phyloP scores from a whole-genome alignment of 208 protist genomes.

The Leishmania guyanensis region DNA sequence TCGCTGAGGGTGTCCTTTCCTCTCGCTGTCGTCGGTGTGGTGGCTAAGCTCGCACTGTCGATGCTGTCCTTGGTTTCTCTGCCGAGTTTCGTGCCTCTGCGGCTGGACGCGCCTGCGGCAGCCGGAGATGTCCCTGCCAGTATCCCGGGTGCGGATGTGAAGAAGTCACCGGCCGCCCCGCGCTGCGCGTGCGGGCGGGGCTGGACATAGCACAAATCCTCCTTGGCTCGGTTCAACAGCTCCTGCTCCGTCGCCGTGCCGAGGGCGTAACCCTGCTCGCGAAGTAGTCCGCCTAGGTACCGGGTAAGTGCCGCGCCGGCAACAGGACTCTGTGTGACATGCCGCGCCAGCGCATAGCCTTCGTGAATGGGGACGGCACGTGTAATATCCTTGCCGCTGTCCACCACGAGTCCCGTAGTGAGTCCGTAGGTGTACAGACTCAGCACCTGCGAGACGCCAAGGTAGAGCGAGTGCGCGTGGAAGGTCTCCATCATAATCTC shows the following conservation, averaged over 20 bases:
- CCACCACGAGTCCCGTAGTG: conserved; percentile 94
- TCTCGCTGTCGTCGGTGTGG: neutral
- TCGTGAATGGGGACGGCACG: conserved; percentile 92
- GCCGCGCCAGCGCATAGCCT: conserved; percentile 90
- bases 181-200: conserved; percentile 5
- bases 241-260: conserved; percentile 89
- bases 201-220: conserved; percentile 89
- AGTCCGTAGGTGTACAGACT: conserved; percentile 93
- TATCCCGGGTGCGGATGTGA: neutral
- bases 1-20: neutral
- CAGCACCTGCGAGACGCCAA: conserved; percentile 90
- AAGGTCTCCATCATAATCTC: conserved; percentile 96
- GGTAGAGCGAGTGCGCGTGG: conserved; percentile 90
- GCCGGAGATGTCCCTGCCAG: neutral
- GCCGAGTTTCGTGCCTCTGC: neutral
- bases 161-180: neutral
- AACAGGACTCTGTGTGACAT: conserved; percentile 75
- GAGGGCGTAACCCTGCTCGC: conserved; percentile 85
- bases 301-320: conserved; percentile 85
- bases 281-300: conserved; percentile 75
- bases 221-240: conserved; percentile 90
- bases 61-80: neutral
- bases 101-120: neutral
- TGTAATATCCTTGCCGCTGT: conserved; percentile 88
- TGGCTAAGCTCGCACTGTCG: neutral